Conservation (phyloP, 192 early-diverging fungal genomes). For the Radiomyces spectabilis region DNA sequence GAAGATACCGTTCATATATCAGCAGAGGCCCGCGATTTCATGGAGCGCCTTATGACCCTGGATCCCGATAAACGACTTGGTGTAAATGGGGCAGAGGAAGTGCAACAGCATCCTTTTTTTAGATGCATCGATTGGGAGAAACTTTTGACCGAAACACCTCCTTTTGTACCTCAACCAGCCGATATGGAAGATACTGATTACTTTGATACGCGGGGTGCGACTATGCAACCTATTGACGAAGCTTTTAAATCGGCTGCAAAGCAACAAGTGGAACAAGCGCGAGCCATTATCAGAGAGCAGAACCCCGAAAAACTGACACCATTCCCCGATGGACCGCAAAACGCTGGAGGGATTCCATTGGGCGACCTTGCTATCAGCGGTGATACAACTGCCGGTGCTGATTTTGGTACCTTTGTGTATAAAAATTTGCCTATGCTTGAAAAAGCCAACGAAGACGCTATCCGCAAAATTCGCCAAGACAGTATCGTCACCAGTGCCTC, state of each 20-base stretch:
- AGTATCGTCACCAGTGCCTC: slow-evolving; percentile 27
- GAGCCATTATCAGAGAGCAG: slow-evolving; percentile 6
- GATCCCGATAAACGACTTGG: slow-evolving; percentile 63
- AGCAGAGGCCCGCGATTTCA: slow-evolving; percentile 68
- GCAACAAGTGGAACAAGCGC: slow-evolving; percentile 21
- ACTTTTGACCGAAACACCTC: slow-evolving; percentile 51
- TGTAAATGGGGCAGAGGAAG: slow-evolving; percentile 63
- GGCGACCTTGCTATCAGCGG: no score
- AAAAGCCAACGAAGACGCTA: slow-evolving; percentile 83
- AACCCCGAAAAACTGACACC: neutral
- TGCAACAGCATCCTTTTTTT: slow-evolving; percentile 75
- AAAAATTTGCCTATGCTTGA: slow-evolving; percentile 86
- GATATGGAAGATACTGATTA: slow-evolving; percentile 84
- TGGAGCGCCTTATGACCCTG: slow-evolving; percentile 65
- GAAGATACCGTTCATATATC: slow-evolving; percentile 64
- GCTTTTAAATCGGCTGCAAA: slow-evolving; percentile 26
- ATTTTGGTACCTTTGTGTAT: slow-evolving; percentile 90
- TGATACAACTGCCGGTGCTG: no score
- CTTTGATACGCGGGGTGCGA: slow-evolving; percentile 86
- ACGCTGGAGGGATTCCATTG: no score
- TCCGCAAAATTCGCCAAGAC: slow-evolving; percentile 72
- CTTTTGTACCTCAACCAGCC: slow-evolving; percentile 76
- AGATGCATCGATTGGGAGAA: slow-evolving; percentile 63
- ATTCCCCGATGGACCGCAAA: neutral
- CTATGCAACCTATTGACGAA: slow-evolving; percentile 28